Evolutionary conservation across 768 basidiomycete species (phyloP).

Genomic region (Boletus subparvulus): DNA sequence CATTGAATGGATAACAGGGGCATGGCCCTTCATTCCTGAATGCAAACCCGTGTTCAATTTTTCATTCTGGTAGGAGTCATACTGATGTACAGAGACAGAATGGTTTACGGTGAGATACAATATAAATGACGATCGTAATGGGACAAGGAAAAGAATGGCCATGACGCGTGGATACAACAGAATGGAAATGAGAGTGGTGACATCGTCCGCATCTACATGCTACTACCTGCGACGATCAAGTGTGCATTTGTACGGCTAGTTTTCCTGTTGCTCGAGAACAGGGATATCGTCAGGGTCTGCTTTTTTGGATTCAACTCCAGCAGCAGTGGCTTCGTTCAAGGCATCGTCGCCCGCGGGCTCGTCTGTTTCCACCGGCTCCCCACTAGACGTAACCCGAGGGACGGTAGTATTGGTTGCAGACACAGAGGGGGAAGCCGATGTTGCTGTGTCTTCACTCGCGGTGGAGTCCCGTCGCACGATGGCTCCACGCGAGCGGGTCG

Average conservation of each 20-base stretch:
- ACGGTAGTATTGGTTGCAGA: conserved; percentile 23
- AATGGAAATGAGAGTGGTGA: conserved; percentile 1
- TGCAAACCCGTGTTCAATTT: neutral
- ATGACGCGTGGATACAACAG: conserved; percentile 3
- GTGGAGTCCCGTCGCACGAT: conserved; percentile 49
- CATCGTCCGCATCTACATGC: neutral
- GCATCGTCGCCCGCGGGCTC: conserved; percentile 1
- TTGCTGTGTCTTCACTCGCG: conserved; percentile 47
- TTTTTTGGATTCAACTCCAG: conserved; percentile 4
- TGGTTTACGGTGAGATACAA: conserved; percentile 12
- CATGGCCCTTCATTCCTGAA: neutral
- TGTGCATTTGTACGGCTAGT: neutral
- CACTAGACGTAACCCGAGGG: conserved; percentile 10
- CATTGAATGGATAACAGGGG: too few species aligned
- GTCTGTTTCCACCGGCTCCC: conserved; percentile 19
- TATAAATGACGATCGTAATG: conserved; percentile 7
- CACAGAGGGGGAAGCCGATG: conserved; percentile 35
- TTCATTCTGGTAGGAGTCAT: conserved; percentile 2
- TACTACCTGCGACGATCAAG: neutral
- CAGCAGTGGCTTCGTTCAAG: neutral
- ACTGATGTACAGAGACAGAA: conserved; percentile 18
- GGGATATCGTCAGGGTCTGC: neutral
- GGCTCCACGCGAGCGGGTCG: conserved; percentile 46
- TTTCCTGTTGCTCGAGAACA: conserved; percentile 1
- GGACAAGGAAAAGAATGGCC: neutral